Evolutionary conservation across 257 asterid genomes (phyloP).

Genomic region (Solanum bukasovii): DNA sequence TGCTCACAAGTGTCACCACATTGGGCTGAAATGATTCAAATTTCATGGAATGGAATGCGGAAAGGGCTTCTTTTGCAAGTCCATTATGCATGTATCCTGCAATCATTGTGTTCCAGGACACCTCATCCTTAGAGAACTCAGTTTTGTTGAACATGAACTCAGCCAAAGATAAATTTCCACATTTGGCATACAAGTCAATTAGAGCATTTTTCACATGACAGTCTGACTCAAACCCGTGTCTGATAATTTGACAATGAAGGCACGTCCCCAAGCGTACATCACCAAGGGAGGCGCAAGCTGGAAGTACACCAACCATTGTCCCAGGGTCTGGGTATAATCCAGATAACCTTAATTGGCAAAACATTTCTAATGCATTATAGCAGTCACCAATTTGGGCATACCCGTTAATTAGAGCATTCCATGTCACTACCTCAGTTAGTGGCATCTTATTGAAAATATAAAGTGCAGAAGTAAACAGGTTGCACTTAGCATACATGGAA

Average conservation of each 20-base stretch:
- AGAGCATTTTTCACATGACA: slow-evolving; percentile 27
- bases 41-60: neutral
- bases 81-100: slow-evolving; percentile 27
- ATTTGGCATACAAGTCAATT: slow-evolving; percentile 30
- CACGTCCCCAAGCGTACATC: slow-evolving; percentile 11
- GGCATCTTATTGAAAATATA: slow-evolving; percentile 20
- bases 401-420: slow-evolving; percentile 33
- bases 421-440: slow-evolving; percentile 23
- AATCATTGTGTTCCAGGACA: slow-evolving; percentile 31
- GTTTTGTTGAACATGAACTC: slow-evolving; percentile 17
- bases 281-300: slow-evolving; percentile 26
- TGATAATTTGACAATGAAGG: slow-evolving; percentile 22
- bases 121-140: slow-evolving; percentile 21
- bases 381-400: slow-evolving; percentile 25
- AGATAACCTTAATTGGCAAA: slow-evolving; percentile 11
- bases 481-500: slow-evolving; percentile 36
- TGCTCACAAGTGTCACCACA: neutral
- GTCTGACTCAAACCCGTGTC: slow-evolving; percentile 21
- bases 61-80: slow-evolving; percentile 18
- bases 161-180: slow-evolving; percentile 19
- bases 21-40: neutral
- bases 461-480: slow-evolving; percentile 12
- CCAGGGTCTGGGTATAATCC: slow-evolving; percentile 24
- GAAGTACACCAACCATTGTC: slow-evolving; percentile 29
- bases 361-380: slow-evolving; percentile 11